Base-by-base conservation (phyloP, 23 red algal species). In the Agarophyton chilense region DNA sequence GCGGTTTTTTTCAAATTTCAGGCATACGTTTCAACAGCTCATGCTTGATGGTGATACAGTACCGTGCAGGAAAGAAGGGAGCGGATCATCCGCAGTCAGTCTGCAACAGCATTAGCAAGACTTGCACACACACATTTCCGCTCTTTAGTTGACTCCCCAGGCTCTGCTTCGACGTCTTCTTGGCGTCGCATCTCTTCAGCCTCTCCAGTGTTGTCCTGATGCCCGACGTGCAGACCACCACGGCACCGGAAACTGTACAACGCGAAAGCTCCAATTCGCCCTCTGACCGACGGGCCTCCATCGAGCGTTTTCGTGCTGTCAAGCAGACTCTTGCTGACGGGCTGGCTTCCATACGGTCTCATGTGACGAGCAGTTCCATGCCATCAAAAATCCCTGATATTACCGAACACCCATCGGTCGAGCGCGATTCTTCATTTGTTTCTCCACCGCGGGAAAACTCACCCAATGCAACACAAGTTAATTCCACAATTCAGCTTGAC, bases 251-350 rank as follows among this genome's bases (percentile, higher is more conserved):
- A 49, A 40, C 68, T 0, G 10, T 21, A 43, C 68, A 47, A 49
- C 68, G 41, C 68, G 68, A 74, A 49, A 46, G 39, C 43, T 29
- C 68, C 2, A 49, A 49, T 26, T 74, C 68, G 45, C 43, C 68
- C 36, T 74, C 68, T 16, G 68, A 74, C 1, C 68, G 68, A 19
- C 68, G 68, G 13, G 68, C 68, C 34, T 84, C 80, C 49, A 22
- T 84, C 38, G 62, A 84, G 57, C 80, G 80, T 1, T 46, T 84
- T 31, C 80, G 26, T 18, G 80, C 80, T 22, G 80, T 84, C 24
- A 57, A 57, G 13, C 80, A 84, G 80, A 84, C 80, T 66, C 57
- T 84, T 68, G 80, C 80, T 29, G 80, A 84, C 80, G 62, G 80
- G 21, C 43, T 84, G 31, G 57, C 80, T 68, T 53, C 80, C 14